Conservation (phyloP, 352 stramenopile species). For the Pythium dissimile region DNA sequence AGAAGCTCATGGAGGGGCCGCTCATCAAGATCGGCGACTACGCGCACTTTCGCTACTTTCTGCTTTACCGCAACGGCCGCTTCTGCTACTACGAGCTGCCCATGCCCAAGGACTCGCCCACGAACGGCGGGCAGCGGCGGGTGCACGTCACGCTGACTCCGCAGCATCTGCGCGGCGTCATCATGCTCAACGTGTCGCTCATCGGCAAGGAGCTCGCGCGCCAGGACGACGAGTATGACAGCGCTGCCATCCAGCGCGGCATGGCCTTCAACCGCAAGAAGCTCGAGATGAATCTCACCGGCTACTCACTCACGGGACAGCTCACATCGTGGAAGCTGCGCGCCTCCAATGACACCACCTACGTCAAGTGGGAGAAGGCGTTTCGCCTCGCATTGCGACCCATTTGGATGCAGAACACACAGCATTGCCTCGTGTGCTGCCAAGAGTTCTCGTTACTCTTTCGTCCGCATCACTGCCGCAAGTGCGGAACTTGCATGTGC, state of each 20-base stretch:
- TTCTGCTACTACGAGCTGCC: slow-evolving; percentile 88
- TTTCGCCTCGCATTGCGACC: slow-evolving; percentile 72
- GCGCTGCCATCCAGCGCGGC: slow-evolving; percentile 57
- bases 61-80: slow-evolving; percentile 76
- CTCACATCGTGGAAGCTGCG: slow-evolving; percentile 81
- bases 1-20: slow-evolving; percentile 83
- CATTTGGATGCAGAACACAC: slow-evolving; percentile 80
- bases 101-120: slow-evolving; percentile 39
- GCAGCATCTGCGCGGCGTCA: slow-evolving; percentile 75
- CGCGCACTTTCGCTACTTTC: slow-evolving; percentile 83
- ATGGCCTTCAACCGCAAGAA: slow-evolving; percentile 81
- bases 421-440: slow-evolving; percentile 71
- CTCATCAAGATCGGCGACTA: slow-evolving; percentile 87
- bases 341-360: slow-evolving; percentile 64
- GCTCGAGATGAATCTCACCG: slow-evolving; percentile 80
- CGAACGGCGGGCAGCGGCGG: slow-evolving; percentile 18
- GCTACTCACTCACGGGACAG: slow-evolving; percentile 70
- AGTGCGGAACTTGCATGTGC: slow-evolving; percentile 84
- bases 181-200: slow-evolving; percentile 79
- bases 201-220: slow-evolving; percentile 62
- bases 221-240: slow-evolving; percentile 70
- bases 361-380: slow-evolving; percentile 76
- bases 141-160: slow-evolving; percentile 75
- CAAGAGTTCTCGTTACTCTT: slow-evolving; percentile 72
- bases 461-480: slow-evolving; percentile 77